Conservation (phyloP, 1,284 basidiomycete species). For the Chalciporus sp. region DNA sequence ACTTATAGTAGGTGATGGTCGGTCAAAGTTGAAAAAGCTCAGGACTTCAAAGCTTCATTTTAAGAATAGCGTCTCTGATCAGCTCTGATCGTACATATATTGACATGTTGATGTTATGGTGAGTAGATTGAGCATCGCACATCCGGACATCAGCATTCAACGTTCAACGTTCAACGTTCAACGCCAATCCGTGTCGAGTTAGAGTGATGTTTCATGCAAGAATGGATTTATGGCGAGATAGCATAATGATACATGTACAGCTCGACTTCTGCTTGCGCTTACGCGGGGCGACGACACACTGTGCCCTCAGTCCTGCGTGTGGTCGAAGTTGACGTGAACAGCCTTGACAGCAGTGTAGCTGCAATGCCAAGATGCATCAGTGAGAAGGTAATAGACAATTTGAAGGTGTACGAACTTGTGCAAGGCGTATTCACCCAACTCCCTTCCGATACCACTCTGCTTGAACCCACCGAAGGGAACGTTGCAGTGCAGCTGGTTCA, state of each 20-base stretch:
- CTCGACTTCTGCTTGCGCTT: neutral
- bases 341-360: slow-evolving; percentile 88
- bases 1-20: no score
- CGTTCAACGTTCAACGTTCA: no score
- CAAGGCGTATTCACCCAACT: slow-evolving; percentile 84
- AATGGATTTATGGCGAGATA: neutral
- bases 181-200: no score
- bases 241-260: slow-evolving; percentile 2
- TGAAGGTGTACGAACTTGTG: slow-evolving; percentile 48
- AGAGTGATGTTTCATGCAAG: neutral
- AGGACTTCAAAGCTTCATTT: no score
- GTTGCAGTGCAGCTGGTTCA: slow-evolving; percentile 64
- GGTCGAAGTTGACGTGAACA: slow-evolving; percentile 77
- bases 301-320: slow-evolving; percentile 16
- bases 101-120: no score
- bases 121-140: no score
- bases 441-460: slow-evolving; percentile 82
- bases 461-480: slow-evolving; percentile 92
- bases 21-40: no score
- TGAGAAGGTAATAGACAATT: neutral
- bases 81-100: no score
- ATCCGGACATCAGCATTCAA: no score
- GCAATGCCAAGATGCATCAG: neutral
- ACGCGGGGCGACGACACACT: neutral
- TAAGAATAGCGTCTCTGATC: no score